Base-by-base conservation (phyloP, 2,329 filamentous ascomycete species). In the Fusarium oligoseptatum region DNA sequence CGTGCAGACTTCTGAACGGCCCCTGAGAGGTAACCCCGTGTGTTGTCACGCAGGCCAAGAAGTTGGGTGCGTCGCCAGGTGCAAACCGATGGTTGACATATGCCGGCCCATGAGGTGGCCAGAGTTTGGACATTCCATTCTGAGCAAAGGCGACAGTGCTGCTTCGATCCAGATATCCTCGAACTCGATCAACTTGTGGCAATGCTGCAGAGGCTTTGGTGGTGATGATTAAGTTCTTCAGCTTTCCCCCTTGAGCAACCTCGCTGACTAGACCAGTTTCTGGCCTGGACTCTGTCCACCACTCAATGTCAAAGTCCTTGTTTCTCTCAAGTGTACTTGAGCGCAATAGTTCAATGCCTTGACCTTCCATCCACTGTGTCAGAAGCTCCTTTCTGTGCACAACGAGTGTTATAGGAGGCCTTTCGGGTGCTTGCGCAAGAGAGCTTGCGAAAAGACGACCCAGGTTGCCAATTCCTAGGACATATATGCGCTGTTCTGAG, bases 71-170 rank as follows among this genome's bases (percentile, higher is more conserved):
- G 22, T 77, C 67, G 12, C 75, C 78, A 17, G 66, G 48, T 2
- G 80, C 74, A 64, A 85, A 89, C 20, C 88, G 83, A 63, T 82
- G 78, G 2, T 77, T 72, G 39, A 81, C 80, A 77, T 89, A 90
- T 2, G 79, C 68, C 5, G 76, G 74, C 3, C 88, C 88, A 60
- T 86, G 80, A 9, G 88, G 88, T 27, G 88, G 88, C 88, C 88
- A 90, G 17, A 90, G 81, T 73, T 85, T 87, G 36, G 94, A 95
- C 90, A 98, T 93, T 56, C 96, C 96, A 77, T 98, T 98, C 77
- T 98, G 95, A 27, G 94, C 85, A 77, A 98, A 94, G 14, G 93
- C 87, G n/a, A 98, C 90, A 0, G 94, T 93, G n/a, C 92, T 94
- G 4, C 87, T 82, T 4, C 84, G 82, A 72, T 91, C 88, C 3